These are phyloP conservation scores for Bruguiera sexangula DNA, from an alignment of 345 rosid genomes.

Conservation along the genomic window DNA sequence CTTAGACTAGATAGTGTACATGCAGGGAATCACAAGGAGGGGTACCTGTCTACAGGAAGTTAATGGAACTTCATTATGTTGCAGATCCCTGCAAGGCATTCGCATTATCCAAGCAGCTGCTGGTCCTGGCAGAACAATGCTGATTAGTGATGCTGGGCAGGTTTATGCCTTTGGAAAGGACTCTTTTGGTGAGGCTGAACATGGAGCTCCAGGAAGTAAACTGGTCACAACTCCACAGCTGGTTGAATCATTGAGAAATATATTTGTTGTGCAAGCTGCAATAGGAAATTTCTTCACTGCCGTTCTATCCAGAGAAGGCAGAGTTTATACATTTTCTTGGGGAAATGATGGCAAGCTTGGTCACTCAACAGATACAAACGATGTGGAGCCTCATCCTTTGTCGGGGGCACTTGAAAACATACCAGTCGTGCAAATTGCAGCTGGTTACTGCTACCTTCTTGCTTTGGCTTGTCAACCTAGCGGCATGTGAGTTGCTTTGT, in stretches of 20 bases:
- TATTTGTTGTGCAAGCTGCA: constrained; percentile 88
- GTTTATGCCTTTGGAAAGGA: constrained; percentile 87
- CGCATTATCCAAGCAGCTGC: constrained; percentile 90
- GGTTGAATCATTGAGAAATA: constrained; percentile 72
- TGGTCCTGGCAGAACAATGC: constrained; percentile 86
- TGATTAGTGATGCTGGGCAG: constrained; percentile 84
- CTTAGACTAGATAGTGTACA: constrained; percentile 28
- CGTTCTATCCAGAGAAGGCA: constrained; percentile 87
- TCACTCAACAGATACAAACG: constrained; percentile 71
- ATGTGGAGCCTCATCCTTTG: constrained; percentile 73
- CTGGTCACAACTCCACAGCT: constrained; percentile 63
- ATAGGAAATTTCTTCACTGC: constrained; percentile 92
- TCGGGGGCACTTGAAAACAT: constrained; percentile 81
- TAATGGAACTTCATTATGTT: constrained; percentile 55
- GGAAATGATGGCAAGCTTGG: constrained; percentile 75
- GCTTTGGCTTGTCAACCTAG: constrained; percentile 83
- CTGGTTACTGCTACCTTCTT: constrained; percentile 95
- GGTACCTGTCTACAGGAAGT: constrained; percentile 28
- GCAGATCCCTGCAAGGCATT: constrained; percentile 90
- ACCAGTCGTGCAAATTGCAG: constrained; percentile 84
- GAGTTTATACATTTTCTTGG: constrained; percentile 93
- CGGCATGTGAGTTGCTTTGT: constrained; percentile 75
- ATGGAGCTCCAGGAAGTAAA: constrained; percentile 57
- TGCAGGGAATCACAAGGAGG: constrained; percentile 26
- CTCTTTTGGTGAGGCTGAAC: constrained; percentile 62